Base-by-base conservation (phyloP, 352 stramenopile species). In the Phytophthora idaei region DNA sequence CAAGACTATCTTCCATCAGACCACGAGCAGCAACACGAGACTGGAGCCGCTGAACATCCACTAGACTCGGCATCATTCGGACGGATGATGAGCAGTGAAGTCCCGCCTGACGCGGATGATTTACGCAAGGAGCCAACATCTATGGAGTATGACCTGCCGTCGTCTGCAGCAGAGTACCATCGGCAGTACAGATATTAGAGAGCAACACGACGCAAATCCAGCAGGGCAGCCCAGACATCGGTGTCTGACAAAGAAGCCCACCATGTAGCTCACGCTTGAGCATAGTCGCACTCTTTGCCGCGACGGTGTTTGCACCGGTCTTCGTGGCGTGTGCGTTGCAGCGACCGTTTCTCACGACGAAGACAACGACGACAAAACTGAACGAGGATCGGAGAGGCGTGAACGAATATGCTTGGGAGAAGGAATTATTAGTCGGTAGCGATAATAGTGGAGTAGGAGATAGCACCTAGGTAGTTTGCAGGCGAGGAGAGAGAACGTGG, bases 1-100 rank as follows among this genome's bases (percentile, higher is more conserved):
- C 76, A 69, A 55, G 73, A 87, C 29, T 93, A 86, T 58, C 64
- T 80, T 31, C 60, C 83, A 25, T 62, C 76, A 14, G 64, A 75
- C 11, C 71, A 87, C 12, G 56, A 69, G n/a, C 56, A 74, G 31
- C 47, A 66, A 50, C 57, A 72, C 8, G 67, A 67, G 41, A 62
- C 49, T 25, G 55, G 29, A 14, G 49, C 27, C 6, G 47, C 53
- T 2, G 76, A 89, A 51, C 64, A 87, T n/a, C 78, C 72, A 5
- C 59, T 92, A 4, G 74, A 89, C 8, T 75, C 73, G 25, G 52
- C 72, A 14, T 57, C 46, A 7, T 78, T 89, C 28, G 74, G 72
- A 34, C 73, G 76, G 50, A 69, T 81, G 71, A 69, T 86, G 57
- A 65, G 80, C 57, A 72, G 73, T 57, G 68, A 76, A 36, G 57